phyloP scores from a whole-genome alignment of 768 basidiomycete species.

The Suillus placidus region DNA sequence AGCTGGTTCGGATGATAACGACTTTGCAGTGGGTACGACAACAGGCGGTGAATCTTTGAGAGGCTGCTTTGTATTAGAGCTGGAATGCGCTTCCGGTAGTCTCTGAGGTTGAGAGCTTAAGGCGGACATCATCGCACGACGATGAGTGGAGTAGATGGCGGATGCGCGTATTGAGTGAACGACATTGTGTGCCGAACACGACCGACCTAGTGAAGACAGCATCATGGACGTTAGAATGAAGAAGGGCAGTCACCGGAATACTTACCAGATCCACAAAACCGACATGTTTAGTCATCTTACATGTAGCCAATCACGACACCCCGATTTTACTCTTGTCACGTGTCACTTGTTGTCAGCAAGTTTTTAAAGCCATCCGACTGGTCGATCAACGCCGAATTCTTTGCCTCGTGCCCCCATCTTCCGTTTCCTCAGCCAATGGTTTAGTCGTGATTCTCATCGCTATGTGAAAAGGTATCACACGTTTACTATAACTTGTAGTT shows the following conservation, averaged over 20 bases:
- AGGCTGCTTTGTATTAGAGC: constrained; percentile 15
- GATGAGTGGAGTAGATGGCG: constrained; percentile 26
- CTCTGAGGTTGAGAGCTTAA: constrained; percentile 41
- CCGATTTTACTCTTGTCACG: not conserved
- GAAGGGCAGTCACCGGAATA: not conserved
- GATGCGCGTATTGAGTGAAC: not conserved
- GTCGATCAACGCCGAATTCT: not conserved
- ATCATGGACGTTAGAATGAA: not conserved
- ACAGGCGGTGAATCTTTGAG: constrained; percentile 53
- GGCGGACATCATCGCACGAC: constrained; percentile 72
- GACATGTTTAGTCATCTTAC: constrained; percentile 2
- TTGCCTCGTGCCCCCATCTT: not conserved
- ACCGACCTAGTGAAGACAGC: not conserved
- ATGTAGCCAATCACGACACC: not conserved
- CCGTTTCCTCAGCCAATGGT: not conserved
- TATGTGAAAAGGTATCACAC: not conserved
- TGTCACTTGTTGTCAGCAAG: not conserved
- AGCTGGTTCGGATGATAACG: constrained; percentile 58
- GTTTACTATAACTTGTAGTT: not conserved
- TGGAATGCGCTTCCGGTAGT: constrained; percentile 21
- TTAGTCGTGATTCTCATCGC: not conserved
- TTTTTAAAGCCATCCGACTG: not conserved
- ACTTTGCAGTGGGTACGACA: constrained; percentile 47
- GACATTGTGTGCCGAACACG: constrained; percentile 5
- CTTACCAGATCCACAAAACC: not conserved